Evolutionary conservation across 2,329 filamentous ascomycete species (phyloP).

Genomic region (Metarhizium guizhouense): DNA sequence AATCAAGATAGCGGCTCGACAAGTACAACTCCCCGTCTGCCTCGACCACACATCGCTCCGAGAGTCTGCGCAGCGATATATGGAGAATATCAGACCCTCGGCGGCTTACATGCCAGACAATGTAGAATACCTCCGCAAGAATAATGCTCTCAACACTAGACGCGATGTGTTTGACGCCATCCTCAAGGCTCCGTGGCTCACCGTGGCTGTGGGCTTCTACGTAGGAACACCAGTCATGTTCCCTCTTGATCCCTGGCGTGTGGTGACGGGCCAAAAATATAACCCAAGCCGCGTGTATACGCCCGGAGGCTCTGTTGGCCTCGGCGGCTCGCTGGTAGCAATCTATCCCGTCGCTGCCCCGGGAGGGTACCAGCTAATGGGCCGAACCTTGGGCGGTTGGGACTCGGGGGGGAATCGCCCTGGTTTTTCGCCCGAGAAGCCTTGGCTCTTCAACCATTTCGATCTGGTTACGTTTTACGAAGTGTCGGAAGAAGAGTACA

Average conservation of each 20-base stretch:
- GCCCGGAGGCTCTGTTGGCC: conserved; percentile 25
- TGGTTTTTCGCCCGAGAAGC: conserved; percentile 17
- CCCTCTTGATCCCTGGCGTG: conserved; percentile 9
- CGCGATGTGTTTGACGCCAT: conserved; percentile 22
- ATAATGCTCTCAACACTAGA: conserved; percentile 25
- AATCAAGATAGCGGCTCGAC: conserved; percentile 13
- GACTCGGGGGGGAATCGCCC: conserved; percentile 23
- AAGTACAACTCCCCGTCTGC: conserved; percentile 19
- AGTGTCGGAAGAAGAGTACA: conserved; percentile 23
- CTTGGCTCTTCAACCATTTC: conserved; percentile 28
- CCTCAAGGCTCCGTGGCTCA: conserved; percentile 22
- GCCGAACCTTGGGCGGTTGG: conserved; percentile 21
- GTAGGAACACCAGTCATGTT: conserved; percentile 22
- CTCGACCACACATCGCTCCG: conserved; percentile 22
- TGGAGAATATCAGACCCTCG: conserved; percentile 47
- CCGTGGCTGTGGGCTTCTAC: conserved; percentile 11
- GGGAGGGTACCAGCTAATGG: conserved; percentile 30
- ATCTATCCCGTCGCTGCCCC: conserved; percentile 29
- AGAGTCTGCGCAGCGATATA: conserved; percentile 40
- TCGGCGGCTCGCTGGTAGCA: conserved; percentile 25
- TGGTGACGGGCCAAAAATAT: conserved; percentile 19
- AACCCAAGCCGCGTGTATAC: conserved; percentile 26
- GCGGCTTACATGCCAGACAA: conserved; percentile 53
- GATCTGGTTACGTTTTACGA: conserved; percentile 25
- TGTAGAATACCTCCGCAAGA: conserved; percentile 36